Conservation (phyloP, 2,329 filamentous ascomycete genomes). For the Pestalotiopsis sp. region DNA sequence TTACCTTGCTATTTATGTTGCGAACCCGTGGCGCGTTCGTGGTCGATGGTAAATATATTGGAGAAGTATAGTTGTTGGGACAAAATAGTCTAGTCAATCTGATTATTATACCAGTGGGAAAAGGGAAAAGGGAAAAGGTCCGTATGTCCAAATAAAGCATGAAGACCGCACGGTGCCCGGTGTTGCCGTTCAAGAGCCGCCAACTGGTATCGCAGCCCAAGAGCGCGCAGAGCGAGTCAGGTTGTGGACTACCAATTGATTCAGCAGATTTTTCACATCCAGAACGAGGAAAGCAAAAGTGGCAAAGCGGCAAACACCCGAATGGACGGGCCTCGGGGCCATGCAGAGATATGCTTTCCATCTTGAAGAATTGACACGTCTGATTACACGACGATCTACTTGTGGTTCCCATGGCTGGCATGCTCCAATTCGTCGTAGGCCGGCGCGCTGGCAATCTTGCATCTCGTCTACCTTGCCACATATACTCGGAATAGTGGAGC, state of each 20-base stretch:
- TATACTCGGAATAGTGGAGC: constrained; percentile 1
- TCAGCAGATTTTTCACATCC: background rate
- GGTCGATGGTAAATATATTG: no score
- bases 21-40: no score
- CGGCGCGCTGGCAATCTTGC: background rate
- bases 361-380: constrained; percentile 1
- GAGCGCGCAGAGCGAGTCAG: background rate
- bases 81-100: no score
- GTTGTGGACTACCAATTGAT: background rate
- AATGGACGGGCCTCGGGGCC: background rate
- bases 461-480: background rate
- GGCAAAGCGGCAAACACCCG: background rate
- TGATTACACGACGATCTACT: background rate
- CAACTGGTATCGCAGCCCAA: background rate
- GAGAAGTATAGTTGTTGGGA: no score
- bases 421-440: constrained; percentile 2
- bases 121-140: no score
- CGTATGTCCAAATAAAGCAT: no score
- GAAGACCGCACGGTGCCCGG: no score
- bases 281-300: background rate
- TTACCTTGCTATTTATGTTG: no score
- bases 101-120: no score
- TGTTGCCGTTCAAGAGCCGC: background rate
- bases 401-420: background rate
- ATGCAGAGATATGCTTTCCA: background rate